Evolutionary conservation across 2,329 filamentous ascomycete species (phyloP).

Genomic region (Trichoderma citrinoviride): DNA sequence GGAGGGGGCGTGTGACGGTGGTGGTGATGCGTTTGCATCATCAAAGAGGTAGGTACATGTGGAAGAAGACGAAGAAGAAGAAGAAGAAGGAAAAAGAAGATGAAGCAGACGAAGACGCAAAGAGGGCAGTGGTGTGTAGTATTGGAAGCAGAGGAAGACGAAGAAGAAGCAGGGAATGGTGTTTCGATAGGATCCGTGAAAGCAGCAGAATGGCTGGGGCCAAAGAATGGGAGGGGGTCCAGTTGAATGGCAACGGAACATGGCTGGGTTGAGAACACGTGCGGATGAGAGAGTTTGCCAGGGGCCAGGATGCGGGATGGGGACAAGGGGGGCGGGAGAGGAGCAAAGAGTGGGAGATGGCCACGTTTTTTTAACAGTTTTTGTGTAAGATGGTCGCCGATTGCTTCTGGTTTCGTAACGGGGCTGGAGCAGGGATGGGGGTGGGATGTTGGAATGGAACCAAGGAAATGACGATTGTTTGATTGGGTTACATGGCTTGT

Average conservation of each 20-base stretch:
- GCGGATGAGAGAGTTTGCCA: neutral
- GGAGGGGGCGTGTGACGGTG: neutral
- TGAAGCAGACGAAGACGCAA: no score
- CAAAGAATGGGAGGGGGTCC: neutral
- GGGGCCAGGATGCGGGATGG: neutral
- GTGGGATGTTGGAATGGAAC: neutral
- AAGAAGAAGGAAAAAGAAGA: no score
- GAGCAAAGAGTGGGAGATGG: neutral
- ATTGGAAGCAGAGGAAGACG: no score
- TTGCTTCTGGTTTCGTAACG: neutral
- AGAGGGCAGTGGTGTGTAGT: no score
- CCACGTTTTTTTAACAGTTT: slow-evolving; percentile 1
- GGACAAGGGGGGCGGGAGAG: neutral
- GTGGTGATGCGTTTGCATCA: neutral
- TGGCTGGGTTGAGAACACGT: slow-evolving; percentile 7
- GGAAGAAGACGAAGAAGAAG: no score
- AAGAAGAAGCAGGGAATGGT: no score
- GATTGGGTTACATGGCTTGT: neutral
- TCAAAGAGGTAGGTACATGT: neutral
- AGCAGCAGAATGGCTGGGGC: neutral
- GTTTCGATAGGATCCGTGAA: no score
- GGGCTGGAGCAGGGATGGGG: neutral
- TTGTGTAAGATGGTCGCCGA: neutral
- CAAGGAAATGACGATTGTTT: neutral
- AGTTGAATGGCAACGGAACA: neutral